Evolutionary conservation across 257 asterid species (phyloP).

Genomic region (Gynochthodes officinalis): DNA sequence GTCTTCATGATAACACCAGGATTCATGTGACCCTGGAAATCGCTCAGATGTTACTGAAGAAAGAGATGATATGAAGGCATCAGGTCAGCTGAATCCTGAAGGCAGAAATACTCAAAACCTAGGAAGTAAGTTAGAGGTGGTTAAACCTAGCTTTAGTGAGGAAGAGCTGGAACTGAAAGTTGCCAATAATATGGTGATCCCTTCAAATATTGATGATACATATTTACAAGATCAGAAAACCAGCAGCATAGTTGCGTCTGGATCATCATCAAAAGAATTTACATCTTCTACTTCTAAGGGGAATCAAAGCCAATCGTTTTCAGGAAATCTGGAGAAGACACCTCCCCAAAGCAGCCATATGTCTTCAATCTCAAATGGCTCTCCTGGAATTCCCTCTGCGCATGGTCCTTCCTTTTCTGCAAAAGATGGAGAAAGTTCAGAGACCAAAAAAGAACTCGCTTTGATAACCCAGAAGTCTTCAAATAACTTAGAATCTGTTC

Average conservation of each 20-base stretch:
- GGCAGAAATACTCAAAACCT: constrained; percentile 13
- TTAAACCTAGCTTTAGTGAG: constrained; percentile 20
- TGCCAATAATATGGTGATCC: constrained; percentile 18
- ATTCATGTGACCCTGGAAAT: constrained; percentile 66
- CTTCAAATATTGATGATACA: constrained; percentile 18
- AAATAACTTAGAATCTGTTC: constrained; percentile 43
- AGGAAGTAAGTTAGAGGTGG: constrained; percentile 26
- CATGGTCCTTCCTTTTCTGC: constrained; percentile 17
- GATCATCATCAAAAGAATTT: constrained; percentile 34
- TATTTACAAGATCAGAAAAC: constrained; percentile 22
- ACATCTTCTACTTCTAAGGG: constrained; percentile 36
- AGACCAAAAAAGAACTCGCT: constrained; percentile 41
- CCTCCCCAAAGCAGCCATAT: constrained; percentile 16
- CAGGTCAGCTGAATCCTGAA: constrained; percentile 28
- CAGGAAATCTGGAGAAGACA: constrained; percentile 22
- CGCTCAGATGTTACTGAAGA: constrained; percentile 87
- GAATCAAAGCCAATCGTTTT: constrained; percentile 21
- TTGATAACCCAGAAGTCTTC: constrained; percentile 43
- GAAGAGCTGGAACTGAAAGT: constrained; percentile 25
- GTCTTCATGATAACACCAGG: constrained; percentile 41
- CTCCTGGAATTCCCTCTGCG: constrained; percentile 14
- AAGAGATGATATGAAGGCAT: constrained; percentile 47
- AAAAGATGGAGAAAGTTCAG: constrained; percentile 24
- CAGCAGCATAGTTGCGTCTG: constrained; percentile 22
- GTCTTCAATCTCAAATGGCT: background rate